Evolutionary conservation across 2,329 filamentous ascomycete genomes (phyloP).

Genomic region (Whalleya microplaca): DNA sequence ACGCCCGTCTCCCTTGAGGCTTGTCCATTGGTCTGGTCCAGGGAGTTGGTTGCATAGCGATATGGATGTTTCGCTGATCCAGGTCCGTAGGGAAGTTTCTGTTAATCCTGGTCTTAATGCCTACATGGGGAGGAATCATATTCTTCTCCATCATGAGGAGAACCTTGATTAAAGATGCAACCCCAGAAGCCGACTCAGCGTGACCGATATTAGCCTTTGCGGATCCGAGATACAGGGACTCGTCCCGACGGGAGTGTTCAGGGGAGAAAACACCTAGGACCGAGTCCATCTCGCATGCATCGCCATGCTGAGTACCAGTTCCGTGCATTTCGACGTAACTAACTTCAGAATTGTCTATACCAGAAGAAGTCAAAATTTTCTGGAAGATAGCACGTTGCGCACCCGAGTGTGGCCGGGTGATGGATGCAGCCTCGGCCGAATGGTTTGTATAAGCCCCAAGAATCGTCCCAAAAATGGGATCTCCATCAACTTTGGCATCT

Average conservation of each 20-base stretch:
- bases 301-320: conserved; percentile 72
- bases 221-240: conserved; percentile 15
- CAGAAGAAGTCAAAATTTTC: conserved; percentile 58
- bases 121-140: conserved; percentile 19
- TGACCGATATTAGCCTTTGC: conserved; percentile 26
- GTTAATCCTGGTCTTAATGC: conserved; percentile 22
- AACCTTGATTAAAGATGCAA: conserved; percentile 21
- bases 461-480: conserved; percentile 58
- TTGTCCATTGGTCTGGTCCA: conserved; percentile 34
- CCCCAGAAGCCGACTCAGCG: conserved; percentile 18
- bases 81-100: conserved; percentile 12
- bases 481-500: conserved; percentile 23
- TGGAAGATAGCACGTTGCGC: conserved; percentile 65
- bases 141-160: conserved; percentile 22
- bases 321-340: conserved; percentile 72
- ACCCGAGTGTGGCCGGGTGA: conserved; percentile 70
- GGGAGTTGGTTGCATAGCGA: conserved; percentile 39
- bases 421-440: conserved; percentile 69
- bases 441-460: conserved; percentile 70
- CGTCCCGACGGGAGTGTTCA: neutral
- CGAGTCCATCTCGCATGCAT: conserved; percentile 66
- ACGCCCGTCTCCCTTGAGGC: conserved; percentile 31
- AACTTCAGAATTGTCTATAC: conserved; percentile 56
- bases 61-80: conserved; percentile 39
- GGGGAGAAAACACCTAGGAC: conserved; percentile 64